A percentile compares a stretch with the other conserved stretches of the same genome.
Conservation (phyloP, 208 protist species). For the Acanthamoeba royreba region DNA sequence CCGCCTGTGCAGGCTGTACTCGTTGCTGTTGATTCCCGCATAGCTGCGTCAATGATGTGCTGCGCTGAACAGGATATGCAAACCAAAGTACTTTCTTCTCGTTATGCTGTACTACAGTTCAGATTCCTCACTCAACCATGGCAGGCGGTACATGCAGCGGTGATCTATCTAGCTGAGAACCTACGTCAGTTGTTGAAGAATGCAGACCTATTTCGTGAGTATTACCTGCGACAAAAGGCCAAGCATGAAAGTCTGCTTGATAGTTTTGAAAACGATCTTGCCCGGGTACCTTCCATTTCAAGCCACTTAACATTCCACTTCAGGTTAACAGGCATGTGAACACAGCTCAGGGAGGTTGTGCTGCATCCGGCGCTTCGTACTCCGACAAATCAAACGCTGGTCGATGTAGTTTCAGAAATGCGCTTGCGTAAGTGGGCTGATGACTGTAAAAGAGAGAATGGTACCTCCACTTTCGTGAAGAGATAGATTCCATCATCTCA, state of each 20-base stretch:
- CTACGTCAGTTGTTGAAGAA: neutral
- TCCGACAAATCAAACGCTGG: neutral
- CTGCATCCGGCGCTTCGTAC: neutral
- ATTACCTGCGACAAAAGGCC: neutral
- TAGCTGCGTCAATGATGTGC: neutral
- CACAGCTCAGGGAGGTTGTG: neutral
- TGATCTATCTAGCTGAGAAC: neutral
- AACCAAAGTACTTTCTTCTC: neutral
- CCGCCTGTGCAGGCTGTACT: neutral
- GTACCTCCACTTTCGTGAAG: neutral
- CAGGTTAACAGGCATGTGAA: neutral
- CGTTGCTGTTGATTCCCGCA: neutral
- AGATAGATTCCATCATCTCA: neutral
- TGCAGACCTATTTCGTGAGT: neutral
- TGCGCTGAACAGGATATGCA: constrained; percentile 30
- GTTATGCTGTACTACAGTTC: neutral
- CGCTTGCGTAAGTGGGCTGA: neutral
- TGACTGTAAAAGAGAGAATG: neutral
- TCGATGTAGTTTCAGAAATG: neutral
- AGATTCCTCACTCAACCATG: neutral
- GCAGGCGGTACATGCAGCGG: neutral
- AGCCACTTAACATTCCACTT: neutral
- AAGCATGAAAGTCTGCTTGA: neutral
- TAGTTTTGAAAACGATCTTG: neutral
- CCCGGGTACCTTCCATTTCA: neutral